Evolutionary conservation across 225 moss, liverwort and hornwort genomes (phyloP).

Genomic region (Polytrichum formosum): DNA sequence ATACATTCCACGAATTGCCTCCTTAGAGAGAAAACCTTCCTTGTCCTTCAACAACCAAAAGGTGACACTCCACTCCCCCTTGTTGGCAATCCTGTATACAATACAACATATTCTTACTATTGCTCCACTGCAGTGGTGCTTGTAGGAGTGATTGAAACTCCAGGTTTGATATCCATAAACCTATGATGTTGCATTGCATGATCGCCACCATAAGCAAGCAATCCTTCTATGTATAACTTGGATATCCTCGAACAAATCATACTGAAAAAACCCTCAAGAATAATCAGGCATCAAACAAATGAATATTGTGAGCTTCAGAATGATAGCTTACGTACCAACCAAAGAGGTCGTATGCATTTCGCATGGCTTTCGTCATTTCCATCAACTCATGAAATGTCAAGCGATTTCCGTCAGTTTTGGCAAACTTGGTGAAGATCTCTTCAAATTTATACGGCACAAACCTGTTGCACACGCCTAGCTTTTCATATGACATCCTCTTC

Average conservation of each 20-base stretch:
- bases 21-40: conserved; percentile 40
- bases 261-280: no score
- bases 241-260: no score
- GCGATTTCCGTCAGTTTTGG: conserved; percentile 40
- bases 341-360: conserved; percentile 28
- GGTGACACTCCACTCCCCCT: conserved; percentile 60
- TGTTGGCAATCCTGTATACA: conserved; percentile 38
- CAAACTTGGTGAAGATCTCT: conserved; percentile 61
- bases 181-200: no score
- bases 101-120: no score
- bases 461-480: conserved; percentile 15
- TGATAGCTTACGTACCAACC: conserved; percentile 45
- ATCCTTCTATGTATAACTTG: no score
- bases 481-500: no score
- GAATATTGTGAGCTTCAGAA: no score
- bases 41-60: conserved; percentile 59
- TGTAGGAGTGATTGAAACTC: no score
- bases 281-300: no score
- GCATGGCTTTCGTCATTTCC: conserved; percentile 38
- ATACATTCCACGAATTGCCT: conserved; percentile 53
- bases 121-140: no score
- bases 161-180: no score
- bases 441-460: conserved; percentile 70
- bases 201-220: no score
- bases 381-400: conserved; percentile 41